Percentiles rank a stretch among this genome's conserved stretches.
These are phyloP conservation scores for Penicillium subrubescens DNA, from an alignment of 495 filamentous ascomycete species.

Conservation along the genomic window DNA sequence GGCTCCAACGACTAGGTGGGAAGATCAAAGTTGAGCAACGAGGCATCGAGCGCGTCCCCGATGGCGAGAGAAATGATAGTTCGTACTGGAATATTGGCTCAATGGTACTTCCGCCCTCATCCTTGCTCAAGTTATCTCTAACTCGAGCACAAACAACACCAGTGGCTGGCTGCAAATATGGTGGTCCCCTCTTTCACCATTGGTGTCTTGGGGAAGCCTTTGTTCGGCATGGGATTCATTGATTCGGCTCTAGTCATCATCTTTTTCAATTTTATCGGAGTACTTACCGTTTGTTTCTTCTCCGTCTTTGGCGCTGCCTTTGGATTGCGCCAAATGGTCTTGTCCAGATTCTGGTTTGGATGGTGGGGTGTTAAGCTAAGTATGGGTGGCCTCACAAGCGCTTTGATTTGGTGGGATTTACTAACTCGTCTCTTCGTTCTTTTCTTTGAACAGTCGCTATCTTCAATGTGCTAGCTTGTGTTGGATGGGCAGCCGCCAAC, in stretches of 20 bases:
- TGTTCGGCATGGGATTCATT: conserved; percentile 49
- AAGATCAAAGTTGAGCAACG: conserved; percentile 32
- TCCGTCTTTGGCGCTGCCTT: conserved; percentile 52
- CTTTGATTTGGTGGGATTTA: conserved; percentile 9
- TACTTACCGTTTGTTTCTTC: conserved; percentile 52
- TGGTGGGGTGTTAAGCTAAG: conserved; percentile 33
- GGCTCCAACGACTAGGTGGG: conserved; percentile 50
- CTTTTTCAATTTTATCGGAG: conserved; percentile 56
- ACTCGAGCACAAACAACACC: conserved; percentile 1
- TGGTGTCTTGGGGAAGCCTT: conserved; percentile 54
- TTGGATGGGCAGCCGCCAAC: conserved; percentile 25
- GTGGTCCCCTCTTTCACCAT: conserved; percentile 50
- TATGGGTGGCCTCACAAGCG: conserved; percentile 1
- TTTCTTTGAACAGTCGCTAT: conserved; percentile 43
- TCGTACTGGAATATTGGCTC: conserved; percentile 45
- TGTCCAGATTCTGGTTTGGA: conserved; percentile 57
- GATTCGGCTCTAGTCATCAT: conserved; percentile 54
- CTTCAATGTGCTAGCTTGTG: conserved; percentile 38
- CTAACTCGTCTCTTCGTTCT: conserved; percentile 50
- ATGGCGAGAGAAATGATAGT: conserved; percentile 49
- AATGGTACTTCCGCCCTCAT: conserved; percentile 27
- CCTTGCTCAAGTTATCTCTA: conserved; percentile 15
- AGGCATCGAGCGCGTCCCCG: conserved; percentile 42
- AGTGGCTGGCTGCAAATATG: conserved; percentile 25
- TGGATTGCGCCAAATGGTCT: conserved; percentile 58